Base-by-base conservation (phyloP, 2,329 filamentous ascomycete species). In the Corynespora cassiicola region DNA sequence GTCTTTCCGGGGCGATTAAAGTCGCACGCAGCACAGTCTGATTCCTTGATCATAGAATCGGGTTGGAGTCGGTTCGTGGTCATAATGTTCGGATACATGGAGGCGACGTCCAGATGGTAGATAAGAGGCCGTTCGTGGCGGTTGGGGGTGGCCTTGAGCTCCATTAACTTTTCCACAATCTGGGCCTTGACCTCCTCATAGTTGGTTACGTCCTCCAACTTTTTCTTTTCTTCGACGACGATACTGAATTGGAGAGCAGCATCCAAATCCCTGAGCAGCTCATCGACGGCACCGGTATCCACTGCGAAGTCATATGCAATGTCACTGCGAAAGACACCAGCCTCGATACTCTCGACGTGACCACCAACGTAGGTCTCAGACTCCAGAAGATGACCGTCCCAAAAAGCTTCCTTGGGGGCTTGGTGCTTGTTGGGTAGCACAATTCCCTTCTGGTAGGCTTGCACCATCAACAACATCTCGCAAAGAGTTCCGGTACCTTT, bases 1-100 rank as follows among this genome's bases (percentile, higher is more conserved):
- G 90, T 97, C 71, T 99, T 99, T 20, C 94, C 94, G 1, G 94
- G 94, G 28, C 94, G 79, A 55, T 99, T 99, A 76, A 99, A 99
- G 66, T 99, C 95, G 69, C 95, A 99, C 8, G 94, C 91, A 3
- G 94, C 94, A 60, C 95, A 99, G 58, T 96, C 90, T 0, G 91
- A 89, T 65, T 99, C 95, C 31, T 92, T 78, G 36, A 99, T 95
- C 90, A 99, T 95, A n/a, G 94, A 97, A 68, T 99, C 94, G 0
- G 94, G 94, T 56, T 99, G 94, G 30, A 99, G 72, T 66, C 94
- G 87, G 68, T 99, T 99, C 1, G 94, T 99, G 2, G 95, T 99
- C 95, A 99, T 99, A 67, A 99, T 99, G 69, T 99, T 99, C 7
- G 94, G 94, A 66, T 99, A 99, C 94, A 99, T 99, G 43, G 94